These are phyloP conservation scores for Trichoderma simmonsii DNA, from an alignment of 2,329 filamentous ascomycete genomes.

Conservation along the genomic window DNA sequence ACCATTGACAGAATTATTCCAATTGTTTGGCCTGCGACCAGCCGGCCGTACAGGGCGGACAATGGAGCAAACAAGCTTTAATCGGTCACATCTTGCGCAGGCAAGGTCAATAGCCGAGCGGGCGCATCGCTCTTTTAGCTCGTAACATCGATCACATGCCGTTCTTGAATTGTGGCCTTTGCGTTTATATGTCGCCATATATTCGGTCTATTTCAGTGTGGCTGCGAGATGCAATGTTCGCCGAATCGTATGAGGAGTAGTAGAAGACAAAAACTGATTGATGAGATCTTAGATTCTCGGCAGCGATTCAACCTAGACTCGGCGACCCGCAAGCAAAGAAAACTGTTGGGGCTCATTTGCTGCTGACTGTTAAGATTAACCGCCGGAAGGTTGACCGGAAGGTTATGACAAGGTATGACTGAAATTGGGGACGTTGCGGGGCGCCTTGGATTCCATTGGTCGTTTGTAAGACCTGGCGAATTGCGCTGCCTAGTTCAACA, in stretches of 20 bases:
- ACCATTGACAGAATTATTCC: background rate
- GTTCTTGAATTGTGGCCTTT: background rate
- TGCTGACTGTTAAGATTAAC: background rate
- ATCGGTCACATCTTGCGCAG: background rate
- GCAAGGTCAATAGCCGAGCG: background rate
- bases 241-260: background rate
- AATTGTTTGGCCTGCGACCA: background rate
- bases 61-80: background rate
- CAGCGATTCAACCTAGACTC: background rate
- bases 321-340: background rate
- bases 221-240: background rate
- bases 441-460: background rate
- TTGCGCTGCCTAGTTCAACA: background rate
- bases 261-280: background rate
- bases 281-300: background rate
- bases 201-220: background rate
- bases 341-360: background rate
- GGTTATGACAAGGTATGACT: background rate
- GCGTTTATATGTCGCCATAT: background rate
- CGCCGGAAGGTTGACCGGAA: background rate
- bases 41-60: background rate
- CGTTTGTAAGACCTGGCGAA: background rate
- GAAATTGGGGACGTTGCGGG: background rate
- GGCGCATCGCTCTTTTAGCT: background rate
- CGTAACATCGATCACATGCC: background rate